Conservation (phyloP, 2,329 filamentous ascomycete genomes). For the Diplodia scrobiculata region DNA sequence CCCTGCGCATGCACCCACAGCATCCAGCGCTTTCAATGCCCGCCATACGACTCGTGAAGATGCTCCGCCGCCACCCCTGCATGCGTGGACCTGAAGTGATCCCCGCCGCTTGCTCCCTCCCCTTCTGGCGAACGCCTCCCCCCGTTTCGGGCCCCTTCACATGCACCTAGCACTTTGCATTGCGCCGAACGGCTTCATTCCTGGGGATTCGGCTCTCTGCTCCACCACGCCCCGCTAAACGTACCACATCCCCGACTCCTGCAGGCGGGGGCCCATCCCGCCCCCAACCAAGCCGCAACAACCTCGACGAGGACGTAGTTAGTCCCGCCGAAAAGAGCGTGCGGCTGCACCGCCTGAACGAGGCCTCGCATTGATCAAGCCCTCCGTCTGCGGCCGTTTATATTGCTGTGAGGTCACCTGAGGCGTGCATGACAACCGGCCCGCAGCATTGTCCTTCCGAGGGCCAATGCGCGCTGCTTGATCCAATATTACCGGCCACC, state of each 20-base stretch:
- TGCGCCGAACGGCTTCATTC: slow-evolving; percentile 6
- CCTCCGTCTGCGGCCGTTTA: background rate
- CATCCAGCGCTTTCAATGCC: background rate
- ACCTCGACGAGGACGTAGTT: too few relatives aligned
- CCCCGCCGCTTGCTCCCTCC: background rate
- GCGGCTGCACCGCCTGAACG: background rate
- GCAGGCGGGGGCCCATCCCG: background rate
- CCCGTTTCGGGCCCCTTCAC: background rate
- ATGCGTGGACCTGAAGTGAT: background rate
- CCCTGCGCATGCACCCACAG: background rate
- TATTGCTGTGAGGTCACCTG: slow-evolving; percentile 8
- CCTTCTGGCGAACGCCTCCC: background rate
- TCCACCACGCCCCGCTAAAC: background rate
- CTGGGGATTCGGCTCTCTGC: slow-evolving; percentile 8
- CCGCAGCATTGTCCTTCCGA: slow-evolving; percentile 8
- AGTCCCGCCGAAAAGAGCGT: too few relatives aligned
- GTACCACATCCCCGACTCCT: background rate
- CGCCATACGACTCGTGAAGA: background rate
- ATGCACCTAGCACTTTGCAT: slow-evolving; percentile 1
- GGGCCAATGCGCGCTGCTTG: background rate
- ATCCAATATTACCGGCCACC: background rate
- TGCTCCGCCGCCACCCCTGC: background rate
- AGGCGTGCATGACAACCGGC: slow-evolving; percentile 16
- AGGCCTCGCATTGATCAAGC: background rate
- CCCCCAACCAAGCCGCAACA: too few relatives aligned